phyloP scores from a whole-genome alignment of 2,329 filamentous ascomycete species.

The Diaporthe ilicicola region DNA sequence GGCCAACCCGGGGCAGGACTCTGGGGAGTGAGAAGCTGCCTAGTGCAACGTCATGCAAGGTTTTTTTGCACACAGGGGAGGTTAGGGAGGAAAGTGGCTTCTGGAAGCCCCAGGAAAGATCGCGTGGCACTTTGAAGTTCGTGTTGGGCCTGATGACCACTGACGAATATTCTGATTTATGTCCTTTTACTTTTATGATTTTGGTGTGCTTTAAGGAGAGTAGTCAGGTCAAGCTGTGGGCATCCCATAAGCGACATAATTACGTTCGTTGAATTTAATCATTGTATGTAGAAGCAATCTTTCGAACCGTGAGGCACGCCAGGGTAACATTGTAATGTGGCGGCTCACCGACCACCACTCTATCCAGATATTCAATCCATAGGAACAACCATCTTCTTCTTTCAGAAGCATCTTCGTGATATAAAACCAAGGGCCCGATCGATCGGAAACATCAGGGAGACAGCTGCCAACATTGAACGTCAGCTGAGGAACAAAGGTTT shows the following conservation, averaged over 20 bases:
- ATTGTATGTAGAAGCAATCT: too few relatives aligned
- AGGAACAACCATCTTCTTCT: too few relatives aligned
- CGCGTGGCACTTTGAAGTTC: neutral
- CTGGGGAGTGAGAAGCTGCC: neutral
- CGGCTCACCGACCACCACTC: too few relatives aligned
- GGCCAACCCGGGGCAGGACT: slow-evolving; percentile 17
- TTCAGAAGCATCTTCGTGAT: too few relatives aligned
- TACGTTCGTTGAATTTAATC: neutral
- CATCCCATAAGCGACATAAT: neutral
- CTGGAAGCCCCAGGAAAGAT: neutral
- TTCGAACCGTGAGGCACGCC: neutral
- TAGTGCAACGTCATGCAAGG: too few relatives aligned
- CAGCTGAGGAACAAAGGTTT: too few relatives aligned
- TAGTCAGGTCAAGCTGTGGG: neutral
- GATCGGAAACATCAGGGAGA: too few relatives aligned
- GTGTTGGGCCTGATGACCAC: neutral
- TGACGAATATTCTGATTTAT: neutral
- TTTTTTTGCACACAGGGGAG: too few relatives aligned
- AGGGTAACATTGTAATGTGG: too few relatives aligned
- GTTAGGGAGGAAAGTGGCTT: neutral
- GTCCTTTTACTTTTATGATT: neutral
- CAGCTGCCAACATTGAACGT: too few relatives aligned
- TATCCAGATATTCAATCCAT: too few relatives aligned
- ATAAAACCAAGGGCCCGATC: too few relatives aligned
- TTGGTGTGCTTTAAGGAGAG: neutral